Base-by-base conservation (phyloP, 192 early-diverging fungal genomes). In the Dimargaris cristalligena region DNA sequence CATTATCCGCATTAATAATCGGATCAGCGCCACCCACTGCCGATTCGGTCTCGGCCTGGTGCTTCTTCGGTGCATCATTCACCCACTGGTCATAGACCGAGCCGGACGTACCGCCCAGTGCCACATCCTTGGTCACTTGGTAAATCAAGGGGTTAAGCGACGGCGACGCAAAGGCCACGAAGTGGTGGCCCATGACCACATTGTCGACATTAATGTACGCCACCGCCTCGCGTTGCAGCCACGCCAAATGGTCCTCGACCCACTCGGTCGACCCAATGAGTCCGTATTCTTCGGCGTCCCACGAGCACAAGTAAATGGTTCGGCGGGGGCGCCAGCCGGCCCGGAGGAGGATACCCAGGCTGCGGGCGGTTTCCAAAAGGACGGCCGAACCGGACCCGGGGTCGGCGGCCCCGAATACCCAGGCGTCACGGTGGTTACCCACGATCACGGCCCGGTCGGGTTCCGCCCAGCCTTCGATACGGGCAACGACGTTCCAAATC, bases 221-320 rank as follows among this genome's bases (percentile, higher is more conserved):
- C 20, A 80, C 52, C 26, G 63, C 67, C 41, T 74, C 63, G 10
- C 66, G 66, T 48, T 71, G 65, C 8, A 83, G 67, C 73, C 70
- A 73, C 58, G 71, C 66, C 11, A 71, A 52, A 44, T 78, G 65
- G 41, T 80, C 73, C 56, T 83, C 81, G 0, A 82, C 80, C 74
- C 74, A 83, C 60, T 83, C 81, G 14, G 80, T 83, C 13, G 80
- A 81, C 2, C 81, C 81, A 3, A 79, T 64, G 9, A 74, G 55
- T 10, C 81, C 74, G 63, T 82, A 80, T 66, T 83, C 81, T 51
- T 78, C 78, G 14, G 76, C 81, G 63, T 83, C 81, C 81, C 81
- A 83, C 30, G 77, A 79, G 4, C 72, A 76, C 26, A 83, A 59
- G 14, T 78, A 61, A 18, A 83, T 72, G 8, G 80, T 79, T 44